Evolutionary conservation across 1,139 yeast genomes (phyloP).

Genomic region (Pichia sp.): DNA sequence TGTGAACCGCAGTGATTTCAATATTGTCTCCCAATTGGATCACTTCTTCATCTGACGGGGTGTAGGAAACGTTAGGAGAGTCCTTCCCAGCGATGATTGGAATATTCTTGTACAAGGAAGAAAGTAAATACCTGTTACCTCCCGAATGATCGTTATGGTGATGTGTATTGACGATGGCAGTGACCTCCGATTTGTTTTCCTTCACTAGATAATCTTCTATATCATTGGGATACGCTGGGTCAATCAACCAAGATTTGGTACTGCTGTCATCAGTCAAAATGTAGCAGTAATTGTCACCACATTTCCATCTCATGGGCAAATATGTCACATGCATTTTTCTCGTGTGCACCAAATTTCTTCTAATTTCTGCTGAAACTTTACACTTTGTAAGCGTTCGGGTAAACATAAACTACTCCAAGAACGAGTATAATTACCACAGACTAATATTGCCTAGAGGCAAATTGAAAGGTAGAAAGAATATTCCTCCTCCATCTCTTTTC

Average conservation of each 20-base stretch:
- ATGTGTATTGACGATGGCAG: conserved; percentile 87
- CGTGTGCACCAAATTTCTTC: neutral
- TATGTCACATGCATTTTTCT: conserved; percentile 67
- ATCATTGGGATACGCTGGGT: conserved; percentile 63
- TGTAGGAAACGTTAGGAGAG: conserved; percentile 61
- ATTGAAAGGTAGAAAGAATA: too few species aligned
- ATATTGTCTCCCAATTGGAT: conserved; percentile 59
- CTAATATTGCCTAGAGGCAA: too few species aligned
- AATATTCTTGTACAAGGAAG: conserved; percentile 41
- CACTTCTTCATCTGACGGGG: conserved; percentile 64
- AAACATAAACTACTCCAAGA: neutral
- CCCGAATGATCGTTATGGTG: conserved; percentile 95
- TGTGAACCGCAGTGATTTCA: conserved; percentile 77
- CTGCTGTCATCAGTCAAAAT: conserved; percentile 65
- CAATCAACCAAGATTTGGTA: conserved; percentile 75
- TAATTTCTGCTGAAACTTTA: neutral
- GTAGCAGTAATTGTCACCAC: conserved; percentile 88
- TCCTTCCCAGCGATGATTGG: conserved; percentile 87
- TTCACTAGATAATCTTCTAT: conserved; percentile 37
- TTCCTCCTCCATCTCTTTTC: neutral
- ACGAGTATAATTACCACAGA: neutral
- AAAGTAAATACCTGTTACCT: conserved; percentile 56
- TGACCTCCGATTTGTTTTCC: conserved; percentile 41
- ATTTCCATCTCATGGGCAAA: conserved; percentile 93
- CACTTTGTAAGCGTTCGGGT: neutral